These are phyloP conservation scores for Triticum dicoccoides DNA, from an alignment of 176 grass and related monocot species.

Conservation along the genomic window DNA sequence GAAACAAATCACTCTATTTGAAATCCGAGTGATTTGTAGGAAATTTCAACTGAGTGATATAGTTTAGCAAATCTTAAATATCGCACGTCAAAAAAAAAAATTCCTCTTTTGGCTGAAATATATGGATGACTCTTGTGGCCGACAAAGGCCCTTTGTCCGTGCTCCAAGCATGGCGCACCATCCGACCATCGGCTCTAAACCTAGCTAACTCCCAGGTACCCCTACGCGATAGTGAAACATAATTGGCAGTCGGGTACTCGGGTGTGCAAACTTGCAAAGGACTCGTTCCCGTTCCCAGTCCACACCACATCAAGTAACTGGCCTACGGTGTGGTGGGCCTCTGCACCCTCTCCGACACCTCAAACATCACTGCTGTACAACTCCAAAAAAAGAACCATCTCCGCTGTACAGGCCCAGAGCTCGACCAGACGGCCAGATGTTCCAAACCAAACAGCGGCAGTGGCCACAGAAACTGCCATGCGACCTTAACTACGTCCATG, in stretches of 20 bases:
- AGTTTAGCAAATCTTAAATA: no score
- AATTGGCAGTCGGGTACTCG: neutral
- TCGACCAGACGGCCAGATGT: neutral
- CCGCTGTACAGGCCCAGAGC: no score
- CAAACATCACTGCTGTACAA: no score
- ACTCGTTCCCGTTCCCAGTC: neutral
- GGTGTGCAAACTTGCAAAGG: neutral
- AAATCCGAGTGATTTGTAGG: no score
- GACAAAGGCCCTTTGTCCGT: neutral
- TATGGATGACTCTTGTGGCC: neutral
- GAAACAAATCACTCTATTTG: no score
- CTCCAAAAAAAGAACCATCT: no score
- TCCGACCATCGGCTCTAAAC: neutral
- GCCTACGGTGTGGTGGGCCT: neutral
- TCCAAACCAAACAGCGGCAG: neutral
- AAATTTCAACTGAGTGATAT: no score
- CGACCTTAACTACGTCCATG: neutral
- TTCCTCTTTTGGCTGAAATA: no score
- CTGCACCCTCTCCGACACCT: no score
- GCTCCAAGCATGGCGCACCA: neutral
- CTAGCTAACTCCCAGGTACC: neutral
- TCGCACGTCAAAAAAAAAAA: no score
- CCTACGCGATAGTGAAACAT: slow-evolving; percentile 3
- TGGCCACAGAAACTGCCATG: neutral
- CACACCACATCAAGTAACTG: neutral